Evolutionary conservation across 192 early-diverging fungal genomes (phyloP).

Genomic region (Dissophora ornata): DNA sequence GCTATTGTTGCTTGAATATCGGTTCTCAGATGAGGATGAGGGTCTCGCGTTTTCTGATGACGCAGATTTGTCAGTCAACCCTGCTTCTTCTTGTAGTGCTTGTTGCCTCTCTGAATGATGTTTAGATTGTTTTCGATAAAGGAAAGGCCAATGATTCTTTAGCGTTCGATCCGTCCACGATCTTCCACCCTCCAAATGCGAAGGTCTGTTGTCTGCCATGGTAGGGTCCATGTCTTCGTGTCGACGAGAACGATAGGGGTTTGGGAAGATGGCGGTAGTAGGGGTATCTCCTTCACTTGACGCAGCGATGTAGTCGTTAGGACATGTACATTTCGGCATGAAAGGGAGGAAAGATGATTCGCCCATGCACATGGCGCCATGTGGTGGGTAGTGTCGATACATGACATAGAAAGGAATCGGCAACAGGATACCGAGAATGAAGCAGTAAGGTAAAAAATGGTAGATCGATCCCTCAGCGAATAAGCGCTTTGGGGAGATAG

Average conservation of each 20-base stretch:
- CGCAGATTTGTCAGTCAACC: no score
- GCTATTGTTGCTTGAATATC: no score
- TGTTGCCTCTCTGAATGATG: no score
- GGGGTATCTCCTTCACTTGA: not conserved
- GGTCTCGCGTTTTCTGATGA: no score
- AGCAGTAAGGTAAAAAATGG: slow-evolving; percentile 36
- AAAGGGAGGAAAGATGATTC: slow-evolving; percentile 6
- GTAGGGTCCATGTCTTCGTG: no score
- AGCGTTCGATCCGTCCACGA: no score
- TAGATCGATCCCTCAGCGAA: slow-evolving; percentile 30
- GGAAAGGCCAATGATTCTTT: no score
- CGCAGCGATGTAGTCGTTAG: not conserved
- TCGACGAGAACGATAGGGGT: no score
- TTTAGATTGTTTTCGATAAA: no score
- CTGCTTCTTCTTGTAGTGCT: no score
- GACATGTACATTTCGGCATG: slow-evolving; percentile 32
- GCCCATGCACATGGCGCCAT: slow-evolving; percentile 33
- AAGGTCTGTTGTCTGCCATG: not conserved
- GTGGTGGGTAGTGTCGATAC: slow-evolving; percentile 36
- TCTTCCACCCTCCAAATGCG: slow-evolving; percentile 6
- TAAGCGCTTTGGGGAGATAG: slow-evolving; percentile 29
- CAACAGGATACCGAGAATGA: slow-evolving; percentile 28
- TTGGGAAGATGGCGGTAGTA: not conserved
- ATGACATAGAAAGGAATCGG: slow-evolving; percentile 46
- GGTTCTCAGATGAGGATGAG: no score